phyloP scores from a whole-genome alignment of 2,329 filamentous ascomycete species.

The Exophiala alcalophila region DNA sequence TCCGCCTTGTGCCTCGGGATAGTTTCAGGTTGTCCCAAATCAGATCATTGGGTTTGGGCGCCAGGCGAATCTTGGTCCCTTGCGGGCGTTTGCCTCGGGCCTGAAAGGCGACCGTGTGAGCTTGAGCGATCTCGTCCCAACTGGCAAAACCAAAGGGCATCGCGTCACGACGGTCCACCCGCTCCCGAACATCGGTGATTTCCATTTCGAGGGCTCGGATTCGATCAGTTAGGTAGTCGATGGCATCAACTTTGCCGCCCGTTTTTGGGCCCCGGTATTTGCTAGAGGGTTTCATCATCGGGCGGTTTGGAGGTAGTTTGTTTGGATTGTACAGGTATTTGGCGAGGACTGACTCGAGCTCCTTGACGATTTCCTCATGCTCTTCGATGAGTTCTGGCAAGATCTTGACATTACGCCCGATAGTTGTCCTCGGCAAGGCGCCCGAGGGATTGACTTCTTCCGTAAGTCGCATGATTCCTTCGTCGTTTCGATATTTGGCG shows the following conservation, averaged over 20 bases:
- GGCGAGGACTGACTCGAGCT: constrained; percentile 78
- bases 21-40: constrained; percentile 94
- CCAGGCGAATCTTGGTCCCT: constrained; percentile 72
- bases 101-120: constrained; percentile 81
- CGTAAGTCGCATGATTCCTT: constrained; percentile 80
- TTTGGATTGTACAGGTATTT: constrained; percentile 88
- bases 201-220: constrained; percentile 79
- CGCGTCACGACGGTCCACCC: constrained; percentile 81
- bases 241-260: constrained; percentile 81
- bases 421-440: constrained; percentile 73
- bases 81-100: constrained; percentile 76
- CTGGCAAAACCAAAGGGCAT: constrained; percentile 93
- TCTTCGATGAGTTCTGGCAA: constrained; percentile 80
- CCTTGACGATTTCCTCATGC: constrained; percentile 75
- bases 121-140: constrained; percentile 82
- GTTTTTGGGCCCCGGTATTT: constrained; percentile 64
- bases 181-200: constrained; percentile 76
- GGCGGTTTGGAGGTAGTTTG: constrained; percentile 71
- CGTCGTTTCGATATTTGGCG: constrained; percentile 71
- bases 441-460: constrained; percentile 76
- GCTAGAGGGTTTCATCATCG: constrained; percentile 68
- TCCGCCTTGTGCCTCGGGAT: constrained; percentile 63
- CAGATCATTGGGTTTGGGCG: constrained; percentile 83
- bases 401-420: constrained; percentile 89
- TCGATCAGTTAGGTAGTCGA: constrained; percentile 83